Base-by-base conservation (phyloP, 805 yeast species). In the Metschnikowia noctiluminum region DNA sequence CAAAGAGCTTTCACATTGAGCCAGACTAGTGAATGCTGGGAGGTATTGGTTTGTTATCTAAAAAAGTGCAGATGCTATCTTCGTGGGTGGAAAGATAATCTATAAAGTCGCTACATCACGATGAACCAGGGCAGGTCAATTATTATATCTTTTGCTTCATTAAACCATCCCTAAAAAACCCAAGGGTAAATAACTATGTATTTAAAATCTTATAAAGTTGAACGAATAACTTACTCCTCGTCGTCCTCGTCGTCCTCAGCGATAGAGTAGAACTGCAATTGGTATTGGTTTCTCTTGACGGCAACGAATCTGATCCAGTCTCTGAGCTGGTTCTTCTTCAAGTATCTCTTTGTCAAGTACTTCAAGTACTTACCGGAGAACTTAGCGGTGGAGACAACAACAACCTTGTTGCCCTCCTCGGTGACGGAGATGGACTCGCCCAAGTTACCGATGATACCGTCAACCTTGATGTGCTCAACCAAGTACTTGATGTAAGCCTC, bases 221-320 rank as follows among this genome's bases (percentile, higher is more conserved):
- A 30, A 34, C 38, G 42, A 27, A 35, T 41, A 44, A 73, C 70
- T 77, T 89, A 89, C 75, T 90, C 97, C 57, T 72, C 77, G 32
- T 51, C 52, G 12, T 51, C 53, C 70, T 91, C 97, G 69, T 91
- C 96, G 67, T 88, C 82, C 65, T 77, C 92, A 68, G 92, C 90
- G 76, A 92, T 94, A 77, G 95, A 89, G 97, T 89, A 94, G 97
- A 92, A 92, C 78, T 94, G 91, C 82, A 92, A 84, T 78, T 87
- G 87, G 89, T 94, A 94, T 77, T 83, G 85, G 86, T 91, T 89
- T 79, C 88, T 87, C 82, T 90, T 87, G 71, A 87, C 85, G 62
- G 98, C 88, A 63, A 92, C 96, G 71, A 92, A 91, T 85, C 98
- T 94, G 79, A 92, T 91, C 98, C 98, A 92, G 84, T 94, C 98